phyloP scores from a whole-genome alignment of 441 rosid species.

The Geranium incanum region DNA sequence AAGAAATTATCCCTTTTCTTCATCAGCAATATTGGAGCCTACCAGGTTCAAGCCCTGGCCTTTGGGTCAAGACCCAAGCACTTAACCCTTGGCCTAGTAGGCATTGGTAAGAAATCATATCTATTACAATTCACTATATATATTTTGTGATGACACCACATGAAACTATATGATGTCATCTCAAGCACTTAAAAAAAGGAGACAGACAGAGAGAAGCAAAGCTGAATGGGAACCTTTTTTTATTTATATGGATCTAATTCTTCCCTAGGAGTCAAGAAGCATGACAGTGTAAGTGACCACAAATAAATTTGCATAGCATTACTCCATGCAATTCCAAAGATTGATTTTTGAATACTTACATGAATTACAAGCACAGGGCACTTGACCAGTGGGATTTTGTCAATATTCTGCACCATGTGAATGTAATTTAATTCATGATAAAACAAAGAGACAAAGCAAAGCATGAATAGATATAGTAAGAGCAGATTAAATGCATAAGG shows the following conservation, averaged over 20 bases:
- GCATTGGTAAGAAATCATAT: too few relatives aligned
- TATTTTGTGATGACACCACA: too few relatives aligned
- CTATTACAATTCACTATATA: too few relatives aligned
- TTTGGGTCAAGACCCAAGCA: too few relatives aligned
- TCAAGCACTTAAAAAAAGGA: too few relatives aligned
- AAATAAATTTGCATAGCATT: not conserved
- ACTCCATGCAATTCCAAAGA: slow-evolving; percentile 11
- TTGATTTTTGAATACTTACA: slow-evolving; percentile 35
- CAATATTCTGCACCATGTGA: slow-evolving; percentile 44
- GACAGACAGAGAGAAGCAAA: too few relatives aligned
- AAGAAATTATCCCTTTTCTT: not conserved
- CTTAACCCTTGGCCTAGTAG: too few relatives aligned
- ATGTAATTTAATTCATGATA: slow-evolving; percentile 12
- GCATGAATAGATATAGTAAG: not conserved
- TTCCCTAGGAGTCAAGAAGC: not conserved
- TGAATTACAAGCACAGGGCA: slow-evolving; percentile 67
- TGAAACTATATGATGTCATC: too few relatives aligned
- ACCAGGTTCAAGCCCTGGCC: too few relatives aligned
- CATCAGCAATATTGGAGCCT: not conserved
- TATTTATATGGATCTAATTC: not conserved
- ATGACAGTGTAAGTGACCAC: not conserved
- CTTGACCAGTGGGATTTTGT: slow-evolving; percentile 54
- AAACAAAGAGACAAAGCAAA: not conserved
- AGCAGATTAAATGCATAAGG: slow-evolving; percentile 1
- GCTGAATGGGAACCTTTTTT: too few relatives aligned